Base-by-base conservation (phyloP, 805 yeast genomes). In the Lipomyces yamadae region DNA sequence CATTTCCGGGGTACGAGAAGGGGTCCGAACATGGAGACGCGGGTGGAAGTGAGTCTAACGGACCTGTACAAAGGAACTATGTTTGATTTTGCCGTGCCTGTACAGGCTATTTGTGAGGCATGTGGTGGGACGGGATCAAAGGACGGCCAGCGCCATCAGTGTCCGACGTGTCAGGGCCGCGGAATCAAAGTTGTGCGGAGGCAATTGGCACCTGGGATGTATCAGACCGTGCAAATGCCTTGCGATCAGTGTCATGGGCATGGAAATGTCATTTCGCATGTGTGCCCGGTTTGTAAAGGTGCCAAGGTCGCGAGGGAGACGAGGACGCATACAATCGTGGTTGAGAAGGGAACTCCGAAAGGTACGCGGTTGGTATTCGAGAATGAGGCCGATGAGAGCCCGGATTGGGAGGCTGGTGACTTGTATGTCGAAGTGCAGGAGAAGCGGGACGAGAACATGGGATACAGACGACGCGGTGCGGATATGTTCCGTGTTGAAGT, bases 191-290 rank as follows among this genome's bases (percentile, higher is more conserved):
- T 87, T 6, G 84, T 88, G 63, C 83, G 86, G 60, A 82, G 89
- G 66, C 96, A 93, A 76, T 78, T 94, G 71, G 98, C 91, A 0
- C 96, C 96, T 4, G 93, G 93, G 6, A 91, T 95, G 92, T 80
- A 91, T 68, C 98, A 95, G 78, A 90, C 88, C 68, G 83, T 93
- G 72, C 94, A 91, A 76, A 84, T 87, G 56, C 82, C 83, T 2
- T 95, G 99, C 83, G 92, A 89, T 62, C 79, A 80, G 61, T 95
- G 99, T 82, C 79, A 80, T 10, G 98, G 98, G 45, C 79, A 82
- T 56, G 99, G 99, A 11, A 80, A 85, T 63, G 78, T 82, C 6
- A 88, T 91, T 53, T 80, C 83, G 58, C 81, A 88, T 70, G 82
- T 82, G 56, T 95, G 99, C 81, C 75, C 81, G 18, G 78, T 76